Percentiles rank a stretch among this genome's conserved stretches.
These are phyloP conservation scores for Calendula officinalis DNA, from an alignment of 129 eudicot species.

Conservation along the genomic window DNA sequence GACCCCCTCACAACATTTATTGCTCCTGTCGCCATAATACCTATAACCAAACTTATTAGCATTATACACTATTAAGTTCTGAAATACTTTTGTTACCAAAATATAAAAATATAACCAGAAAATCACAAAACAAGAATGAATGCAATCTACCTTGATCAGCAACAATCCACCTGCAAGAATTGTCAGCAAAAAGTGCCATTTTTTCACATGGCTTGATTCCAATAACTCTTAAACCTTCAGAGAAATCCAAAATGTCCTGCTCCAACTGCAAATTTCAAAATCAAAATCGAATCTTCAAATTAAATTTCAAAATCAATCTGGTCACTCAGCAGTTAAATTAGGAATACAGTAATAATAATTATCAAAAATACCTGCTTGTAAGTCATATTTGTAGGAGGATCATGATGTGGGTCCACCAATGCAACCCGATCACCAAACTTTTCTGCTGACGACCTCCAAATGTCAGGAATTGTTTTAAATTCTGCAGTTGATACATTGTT, in stretches of 20 bases:
- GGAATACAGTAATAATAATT: neutral
- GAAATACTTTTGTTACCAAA: neutral
- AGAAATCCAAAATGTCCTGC: constrained; percentile 67
- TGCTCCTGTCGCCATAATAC: constrained; percentile 91
- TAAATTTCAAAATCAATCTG: neutral
- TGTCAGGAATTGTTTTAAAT: constrained; percentile 82
- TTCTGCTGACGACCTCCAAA: constrained; percentile 90
- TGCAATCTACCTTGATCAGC: constrained; percentile 94
- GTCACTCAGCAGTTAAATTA: neutral
- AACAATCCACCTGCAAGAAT: constrained; percentile 90
- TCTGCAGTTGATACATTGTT: constrained; percentile 40
- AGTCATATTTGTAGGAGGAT: constrained; percentile 85
- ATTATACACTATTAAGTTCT: constrained; percentile 2
- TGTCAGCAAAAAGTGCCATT: constrained; percentile 88
- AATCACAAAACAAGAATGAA: no score
- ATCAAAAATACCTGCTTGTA: constrained; percentile 65
- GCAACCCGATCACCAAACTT: constrained; percentile 86
- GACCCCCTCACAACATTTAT: constrained; percentile 91
- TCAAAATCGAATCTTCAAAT: neutral
- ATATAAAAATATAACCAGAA: constrained; percentile 9
- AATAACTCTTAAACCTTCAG: constrained; percentile 86
- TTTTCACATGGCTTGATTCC: constrained; percentile 80
- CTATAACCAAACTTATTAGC: constrained; percentile 38
- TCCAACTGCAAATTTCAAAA: constrained; percentile 57
- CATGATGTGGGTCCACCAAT: constrained; percentile 82